Percentiles rank a stretch among this genome's conserved stretches.
phyloP scores from a whole-genome alignment of 176 grass and related monocot species.

The Dactylis glomerata region DNA sequence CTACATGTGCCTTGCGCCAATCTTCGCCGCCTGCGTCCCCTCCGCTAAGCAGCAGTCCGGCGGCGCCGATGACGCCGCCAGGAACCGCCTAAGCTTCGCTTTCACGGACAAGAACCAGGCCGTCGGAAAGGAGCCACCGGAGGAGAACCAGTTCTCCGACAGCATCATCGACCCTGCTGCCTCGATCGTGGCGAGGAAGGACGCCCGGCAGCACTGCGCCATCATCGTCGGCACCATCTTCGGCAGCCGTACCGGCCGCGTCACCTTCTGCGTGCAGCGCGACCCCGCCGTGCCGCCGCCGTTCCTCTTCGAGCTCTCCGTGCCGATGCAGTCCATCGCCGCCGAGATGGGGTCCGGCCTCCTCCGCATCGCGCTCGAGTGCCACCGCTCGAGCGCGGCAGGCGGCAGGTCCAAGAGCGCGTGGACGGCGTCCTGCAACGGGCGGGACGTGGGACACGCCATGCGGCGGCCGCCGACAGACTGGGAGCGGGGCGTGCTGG shows the following conservation, averaged over 20 bases:
- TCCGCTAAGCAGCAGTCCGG: background rate
- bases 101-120: constrained; percentile 24
- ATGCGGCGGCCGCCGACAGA: constrained; percentile 33
- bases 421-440: constrained; percentile 58
- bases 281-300: constrained; percentile 44
- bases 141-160: constrained; percentile 22
- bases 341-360: constrained; percentile 46
- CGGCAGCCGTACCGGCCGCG: constrained; percentile 36
- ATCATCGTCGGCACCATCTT: constrained; percentile 63
- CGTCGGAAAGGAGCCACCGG: background rate
- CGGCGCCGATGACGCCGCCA: constrained; percentile 3
- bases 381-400: constrained; percentile 16
- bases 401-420: background rate
- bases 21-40: constrained; percentile 35
- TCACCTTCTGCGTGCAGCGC: constrained; percentile 67
- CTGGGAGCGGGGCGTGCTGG: constrained; percentile 33
- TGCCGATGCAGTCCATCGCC: constrained; percentile 41
- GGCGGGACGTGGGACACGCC: constrained; percentile 40
- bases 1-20: constrained; percentile 25
- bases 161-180: constrained; percentile 60
- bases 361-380: constrained; percentile 57
- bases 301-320: constrained; percentile 63
- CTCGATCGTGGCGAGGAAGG: constrained; percentile 15
- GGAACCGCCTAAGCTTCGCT: constrained; percentile 46
- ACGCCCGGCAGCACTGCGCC: constrained; percentile 15